These are phyloP conservation scores for Russula emetica DNA, from an alignment of 768 basidiomycete genomes.

Conservation along the genomic window DNA sequence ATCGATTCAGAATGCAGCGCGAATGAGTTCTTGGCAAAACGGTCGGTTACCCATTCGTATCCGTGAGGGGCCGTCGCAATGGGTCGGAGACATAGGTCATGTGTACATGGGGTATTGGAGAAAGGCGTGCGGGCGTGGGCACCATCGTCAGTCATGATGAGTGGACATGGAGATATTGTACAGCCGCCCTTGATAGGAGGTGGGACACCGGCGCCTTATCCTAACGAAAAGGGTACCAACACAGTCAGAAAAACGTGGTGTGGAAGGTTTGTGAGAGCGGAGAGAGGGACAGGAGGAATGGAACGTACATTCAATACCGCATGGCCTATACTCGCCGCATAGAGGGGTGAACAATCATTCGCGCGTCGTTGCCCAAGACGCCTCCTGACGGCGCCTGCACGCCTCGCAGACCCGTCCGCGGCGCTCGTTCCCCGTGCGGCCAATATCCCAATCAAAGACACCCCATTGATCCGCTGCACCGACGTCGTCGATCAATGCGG, in stretches of 20 bases:
- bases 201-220: constrained; percentile 17
- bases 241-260: constrained; percentile 22
- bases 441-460: constrained; percentile 28
- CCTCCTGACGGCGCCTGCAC: constrained; percentile 26
- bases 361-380: constrained; percentile 25
- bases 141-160: constrained; percentile 11
- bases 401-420: constrained; percentile 27
- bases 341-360: constrained; percentile 8
- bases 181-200: constrained; percentile 21
- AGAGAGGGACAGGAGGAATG: background rate
- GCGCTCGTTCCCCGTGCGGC: constrained; percentile 13
- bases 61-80: background rate
- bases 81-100: constrained; percentile 18
- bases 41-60: background rate
- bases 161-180: constrained; percentile 10
- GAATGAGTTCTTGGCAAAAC: background rate
- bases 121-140: background rate
- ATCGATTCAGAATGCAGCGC: constrained; percentile 3
- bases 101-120: constrained; percentile 20
- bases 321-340: constrained; percentile 8
- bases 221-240: constrained; percentile 13
- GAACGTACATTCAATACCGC: constrained; percentile 24
- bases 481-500: constrained; percentile 14
- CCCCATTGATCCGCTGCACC: constrained; percentile 23
- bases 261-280: constrained; percentile 11